These are phyloP conservation scores for Phoenix dactylifera DNA, from an alignment of 176 grass and related monocot genomes.

Conservation along the genomic window DNA sequence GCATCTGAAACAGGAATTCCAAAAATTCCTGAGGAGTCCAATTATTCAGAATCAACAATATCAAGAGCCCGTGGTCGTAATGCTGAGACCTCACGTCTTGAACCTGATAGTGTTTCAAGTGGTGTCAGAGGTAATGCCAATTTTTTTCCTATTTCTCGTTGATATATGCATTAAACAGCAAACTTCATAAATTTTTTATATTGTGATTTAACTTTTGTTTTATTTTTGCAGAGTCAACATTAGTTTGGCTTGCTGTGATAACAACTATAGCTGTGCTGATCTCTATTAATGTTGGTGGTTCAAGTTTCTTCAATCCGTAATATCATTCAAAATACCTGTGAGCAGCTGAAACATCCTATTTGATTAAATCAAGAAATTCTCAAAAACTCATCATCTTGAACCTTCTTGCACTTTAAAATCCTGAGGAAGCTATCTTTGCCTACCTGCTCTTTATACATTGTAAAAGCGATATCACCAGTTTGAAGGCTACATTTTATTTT, in stretches of 20 bases:
- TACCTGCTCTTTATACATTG: too few species aligned
- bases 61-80: neutral
- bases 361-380: slow-evolving; percentile 11
- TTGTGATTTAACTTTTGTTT: neutral
- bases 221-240: slow-evolving; percentile 42
- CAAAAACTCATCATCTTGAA: neutral
- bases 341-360: neutral
- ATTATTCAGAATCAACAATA: slow-evolving; percentile 7
- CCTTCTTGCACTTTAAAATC: slow-evolving; percentile 10
- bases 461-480: too few species aligned
- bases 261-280: slow-evolving; percentile 54
- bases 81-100: neutral
- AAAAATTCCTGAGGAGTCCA: slow-evolving; percentile 22
- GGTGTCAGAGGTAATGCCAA: slow-evolving; percentile 33
- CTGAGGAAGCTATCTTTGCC: neutral
- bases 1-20: slow-evolving; percentile 47
- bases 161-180: too few species aligned
- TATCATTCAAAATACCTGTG: neutral
- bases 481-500: too few species aligned
- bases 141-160: neutral
- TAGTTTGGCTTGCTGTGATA: slow-evolving; percentile 72
- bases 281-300: slow-evolving; percentile 56
- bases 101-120: slow-evolving; percentile 25
- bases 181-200: too few species aligned
- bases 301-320: slow-evolving; percentile 82